Conservation (phyloP, 768 basidiomycete genomes). For the Daedalea quercina region DNA sequence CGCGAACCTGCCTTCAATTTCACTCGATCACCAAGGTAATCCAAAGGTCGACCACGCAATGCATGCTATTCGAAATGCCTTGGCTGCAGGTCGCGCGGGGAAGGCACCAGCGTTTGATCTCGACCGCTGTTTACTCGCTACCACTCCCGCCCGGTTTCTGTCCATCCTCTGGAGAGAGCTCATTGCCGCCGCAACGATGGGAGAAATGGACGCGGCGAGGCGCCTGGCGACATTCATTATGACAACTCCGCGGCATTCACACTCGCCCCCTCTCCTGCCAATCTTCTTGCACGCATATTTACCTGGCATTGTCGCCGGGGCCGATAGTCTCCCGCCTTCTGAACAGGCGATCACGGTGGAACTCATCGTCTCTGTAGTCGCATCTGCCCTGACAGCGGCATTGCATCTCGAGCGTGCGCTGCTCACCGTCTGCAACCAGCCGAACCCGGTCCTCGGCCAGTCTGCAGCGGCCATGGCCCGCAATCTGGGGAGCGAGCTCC, state of each 20-base stretch:
- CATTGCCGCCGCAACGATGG: conserved; percentile 41
- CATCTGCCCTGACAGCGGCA: conserved; percentile 59
- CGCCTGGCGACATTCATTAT: conserved; percentile 65
- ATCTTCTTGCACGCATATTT: conserved; percentile 66
- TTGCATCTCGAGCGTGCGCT: conserved; percentile 69
- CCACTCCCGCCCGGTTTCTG: conserved; percentile 56
- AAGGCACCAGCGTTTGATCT: conserved; percentile 64
- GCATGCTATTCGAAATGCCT: conserved; percentile 48
- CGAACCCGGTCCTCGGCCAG: conserved; percentile 49
- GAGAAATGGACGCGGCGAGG: conserved; percentile 56
- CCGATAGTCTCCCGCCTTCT: conserved; percentile 46
- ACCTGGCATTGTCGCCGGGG: conserved; percentile 48
- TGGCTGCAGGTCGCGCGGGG: conserved; percentile 50
- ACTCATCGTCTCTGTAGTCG: conserved; percentile 56
- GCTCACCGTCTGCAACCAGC: conserved; percentile 44
- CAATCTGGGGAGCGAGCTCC: conserved; percentile 57
- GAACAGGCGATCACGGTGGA: conserved; percentile 56
- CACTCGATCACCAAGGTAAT: background rate
- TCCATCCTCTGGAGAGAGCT: conserved; percentile 65
- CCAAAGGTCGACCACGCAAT: conserved; percentile 46
- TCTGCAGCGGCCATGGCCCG: conserved; percentile 58
- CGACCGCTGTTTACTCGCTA: conserved; percentile 53
- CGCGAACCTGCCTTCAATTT: background rate
- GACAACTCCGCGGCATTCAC: conserved; percentile 48
- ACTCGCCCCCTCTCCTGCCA: conserved; percentile 59